Percentiles rank a stretch among this genome's conserved stretches.
Conservation (phyloP, 1,139 yeast genomes). For the Nadsonia commutata region DNA sequence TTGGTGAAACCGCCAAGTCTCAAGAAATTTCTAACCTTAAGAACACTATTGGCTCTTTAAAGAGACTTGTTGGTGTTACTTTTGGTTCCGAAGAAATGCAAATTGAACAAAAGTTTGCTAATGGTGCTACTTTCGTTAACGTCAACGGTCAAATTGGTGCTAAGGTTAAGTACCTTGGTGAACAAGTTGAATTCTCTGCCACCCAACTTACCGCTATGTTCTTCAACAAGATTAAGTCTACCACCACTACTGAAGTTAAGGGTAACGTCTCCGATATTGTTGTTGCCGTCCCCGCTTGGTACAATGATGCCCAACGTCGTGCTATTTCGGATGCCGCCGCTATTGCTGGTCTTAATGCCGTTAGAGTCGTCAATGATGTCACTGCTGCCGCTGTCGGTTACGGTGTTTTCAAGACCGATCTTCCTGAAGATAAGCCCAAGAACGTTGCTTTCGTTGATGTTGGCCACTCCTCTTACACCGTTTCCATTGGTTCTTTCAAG, state of each 20-base stretch:
- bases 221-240: conserved; percentile 76
- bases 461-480: conserved; percentile 93
- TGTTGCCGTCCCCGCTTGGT: conserved; percentile 95
- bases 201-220: conserved; percentile 92
- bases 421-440: conserved; percentile 84
- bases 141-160: conserved; percentile 65
- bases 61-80: conserved; percentile 76
- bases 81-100: conserved; percentile 65
- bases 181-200: conserved; percentile 65
- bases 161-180: conserved; percentile 73
- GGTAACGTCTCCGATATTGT: conserved; percentile 62
- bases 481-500: conserved; percentile 80
- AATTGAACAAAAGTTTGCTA: conserved; percentile 58
- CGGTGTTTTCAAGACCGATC: conserved; percentile 94
- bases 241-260: conserved; percentile 71
- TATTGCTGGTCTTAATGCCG: conserved; percentile 95
- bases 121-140: conserved; percentile 52
- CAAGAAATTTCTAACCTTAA: conserved; percentile 93
- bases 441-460: conserved; percentile 88
- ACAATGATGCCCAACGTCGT: conserved; percentile 91
- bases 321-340: conserved; percentile 91
- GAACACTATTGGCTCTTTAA: conserved; percentile 89
- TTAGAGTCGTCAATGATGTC: conserved; percentile 89
- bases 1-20: conserved; percentile 92
- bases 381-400: conserved; percentile 99